Percentiles rank a stretch among this genome's conserved stretches.
Evolutionary conservation across 805 yeast genomes (phyloP).

Genomic region (Spathaspora boniae): DNA sequence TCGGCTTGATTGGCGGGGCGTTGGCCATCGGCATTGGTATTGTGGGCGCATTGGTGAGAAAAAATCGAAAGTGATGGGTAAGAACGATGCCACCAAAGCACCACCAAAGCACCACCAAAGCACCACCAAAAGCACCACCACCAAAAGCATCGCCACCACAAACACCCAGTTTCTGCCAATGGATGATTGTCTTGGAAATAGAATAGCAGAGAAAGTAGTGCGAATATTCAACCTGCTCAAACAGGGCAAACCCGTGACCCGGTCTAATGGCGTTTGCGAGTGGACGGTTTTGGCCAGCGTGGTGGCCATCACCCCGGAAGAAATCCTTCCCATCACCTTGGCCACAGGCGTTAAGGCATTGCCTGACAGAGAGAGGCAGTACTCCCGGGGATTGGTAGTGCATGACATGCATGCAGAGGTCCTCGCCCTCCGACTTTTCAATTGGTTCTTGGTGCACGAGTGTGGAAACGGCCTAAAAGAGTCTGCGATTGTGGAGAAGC

Average conservation of each 20-base stretch:
- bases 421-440: conserved; percentile 67
- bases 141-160: too few relatives aligned
- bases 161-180: not conserved
- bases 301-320: conserved; percentile 37
- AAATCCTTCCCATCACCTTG: conserved; percentile 41
- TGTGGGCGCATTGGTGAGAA: conserved; percentile 40
- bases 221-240: conserved; percentile 25
- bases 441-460: conserved; percentile 54
- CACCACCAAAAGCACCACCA: too few relatives aligned
- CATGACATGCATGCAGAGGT: conserved; percentile 95
- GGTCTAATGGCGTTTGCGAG: conserved; percentile 66
- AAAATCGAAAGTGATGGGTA: conserved; percentile 17
- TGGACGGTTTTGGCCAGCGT: conserved; percentile 85
- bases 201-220: conserved; percentile 24
- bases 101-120: too few relatives aligned
- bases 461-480: conserved; percentile 19
- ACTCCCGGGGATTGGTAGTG: conserved; percentile 55
- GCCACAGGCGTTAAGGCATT: conserved; percentile 83
- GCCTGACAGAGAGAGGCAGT: conserved; percentile 49
- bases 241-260: conserved; percentile 54
- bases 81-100: too few relatives aligned
- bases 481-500: conserved; percentile 15
- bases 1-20: conserved; percentile 82
- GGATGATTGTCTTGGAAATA: conserved; percentile 13
- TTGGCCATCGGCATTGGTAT: conserved; percentile 79